Evolutionary conservation across 2,329 filamentous ascomycete species (phyloP).

Genomic region (Trichoderma sp.): DNA sequence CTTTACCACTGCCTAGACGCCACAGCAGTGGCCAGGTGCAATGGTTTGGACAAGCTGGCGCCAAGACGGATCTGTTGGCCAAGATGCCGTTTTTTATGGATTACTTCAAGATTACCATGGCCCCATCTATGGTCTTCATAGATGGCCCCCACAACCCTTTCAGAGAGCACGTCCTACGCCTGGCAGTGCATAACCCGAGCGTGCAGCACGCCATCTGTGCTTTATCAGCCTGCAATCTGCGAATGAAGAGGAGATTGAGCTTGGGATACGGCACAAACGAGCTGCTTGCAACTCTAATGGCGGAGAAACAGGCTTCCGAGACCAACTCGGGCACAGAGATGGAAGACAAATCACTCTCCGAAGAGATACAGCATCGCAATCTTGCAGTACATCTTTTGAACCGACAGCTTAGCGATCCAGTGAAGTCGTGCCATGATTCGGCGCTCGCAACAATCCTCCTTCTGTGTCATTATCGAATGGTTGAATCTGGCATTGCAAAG

Average conservation of each 20-base stretch:
- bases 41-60: constrained; percentile 47
- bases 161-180: constrained; percentile 73
- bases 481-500: constrained; percentile 86
- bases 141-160: constrained; percentile 86
- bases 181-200: constrained; percentile 75
- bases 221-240: constrained; percentile 81
- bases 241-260: constrained; percentile 74
- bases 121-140: constrained; percentile 86
- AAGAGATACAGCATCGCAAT: constrained; percentile 79
- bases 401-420: constrained; percentile 73
- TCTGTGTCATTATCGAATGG: constrained; percentile 88
- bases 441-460: constrained; percentile 84
- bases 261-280: constrained; percentile 57
- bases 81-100: constrained; percentile 87
- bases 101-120: constrained; percentile 91
- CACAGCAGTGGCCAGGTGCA: constrained; percentile 46
- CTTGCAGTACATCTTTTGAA: constrained; percentile 81
- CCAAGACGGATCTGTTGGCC: constrained; percentile 64
- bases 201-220: constrained; percentile 93
- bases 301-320: constrained; percentile 47
- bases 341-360: constrained; percentile 67
- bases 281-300: constrained; percentile 46
- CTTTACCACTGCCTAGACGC: constrained; percentile 43
- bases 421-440: constrained; percentile 76
- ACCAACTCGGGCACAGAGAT: constrained; percentile 46